Conservation (phyloP, 208 protist genomes). For the Blechomonas ayalai region DNA sequence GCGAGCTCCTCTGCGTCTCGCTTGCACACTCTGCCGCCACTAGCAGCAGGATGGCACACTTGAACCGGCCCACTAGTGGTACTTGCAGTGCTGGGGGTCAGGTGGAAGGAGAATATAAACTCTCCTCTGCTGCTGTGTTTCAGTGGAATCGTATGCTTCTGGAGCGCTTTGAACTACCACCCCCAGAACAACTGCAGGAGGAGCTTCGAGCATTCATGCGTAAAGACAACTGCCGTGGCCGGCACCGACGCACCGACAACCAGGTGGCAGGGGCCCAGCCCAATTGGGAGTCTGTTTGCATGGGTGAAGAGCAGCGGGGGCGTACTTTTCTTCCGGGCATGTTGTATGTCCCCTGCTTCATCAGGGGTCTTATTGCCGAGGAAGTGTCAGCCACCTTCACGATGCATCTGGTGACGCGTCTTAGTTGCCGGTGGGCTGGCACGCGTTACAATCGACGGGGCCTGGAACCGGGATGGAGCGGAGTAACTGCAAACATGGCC, state of each 20-base stretch:
- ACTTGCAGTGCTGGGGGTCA: background rate
- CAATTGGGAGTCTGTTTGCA: too few species aligned
- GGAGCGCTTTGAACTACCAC: background rate
- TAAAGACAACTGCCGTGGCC: too few species aligned
- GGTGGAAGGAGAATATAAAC: too few species aligned
- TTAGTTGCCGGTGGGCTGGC: slow-evolving; percentile 66
- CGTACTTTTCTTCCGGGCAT: background rate
- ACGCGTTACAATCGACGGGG: slow-evolving; percentile 85
- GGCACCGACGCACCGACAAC: too few species aligned
- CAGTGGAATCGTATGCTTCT: slow-evolving; percentile 20
- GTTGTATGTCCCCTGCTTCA: slow-evolving; percentile 50
- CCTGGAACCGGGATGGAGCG: slow-evolving; percentile 46
- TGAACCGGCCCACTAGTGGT: background rate
- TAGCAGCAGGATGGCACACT: background rate
- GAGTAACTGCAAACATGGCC: slow-evolving; percentile 73
- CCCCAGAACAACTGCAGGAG: too few species aligned
- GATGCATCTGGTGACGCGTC: slow-evolving; percentile 46
- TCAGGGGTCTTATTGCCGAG: slow-evolving; percentile 37
- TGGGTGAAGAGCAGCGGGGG: too few species aligned
- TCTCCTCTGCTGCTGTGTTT: slow-evolving; percentile 10
- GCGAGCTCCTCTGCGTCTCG: slow-evolving; percentile 19
- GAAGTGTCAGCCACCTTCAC: slow-evolving; percentile 2
- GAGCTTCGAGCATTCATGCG: too few species aligned
- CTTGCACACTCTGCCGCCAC: background rate
- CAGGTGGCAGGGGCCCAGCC: too few species aligned